Evolutionary conservation across 345 rosid genomes (phyloP).

Genomic region (Brassica carinata): DNA sequence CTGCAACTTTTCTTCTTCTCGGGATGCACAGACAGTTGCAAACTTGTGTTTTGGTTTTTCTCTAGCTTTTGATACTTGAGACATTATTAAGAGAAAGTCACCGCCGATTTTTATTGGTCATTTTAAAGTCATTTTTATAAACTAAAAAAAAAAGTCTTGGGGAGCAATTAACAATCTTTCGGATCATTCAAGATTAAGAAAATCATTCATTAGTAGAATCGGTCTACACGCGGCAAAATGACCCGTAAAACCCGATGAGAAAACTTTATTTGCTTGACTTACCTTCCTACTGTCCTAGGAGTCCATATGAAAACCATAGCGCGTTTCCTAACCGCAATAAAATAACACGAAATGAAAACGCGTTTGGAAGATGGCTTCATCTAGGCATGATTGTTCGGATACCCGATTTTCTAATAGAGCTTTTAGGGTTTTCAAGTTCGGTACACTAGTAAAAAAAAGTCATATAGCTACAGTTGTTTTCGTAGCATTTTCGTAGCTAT

Average conservation of each 20-base stretch:
- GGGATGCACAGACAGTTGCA: constrained; percentile 15
- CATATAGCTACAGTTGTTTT: too few species aligned
- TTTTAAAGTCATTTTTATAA: neutral
- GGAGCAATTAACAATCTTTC: neutral
- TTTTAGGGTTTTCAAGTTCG: neutral
- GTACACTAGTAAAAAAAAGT: too few species aligned
- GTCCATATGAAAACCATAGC: neutral
- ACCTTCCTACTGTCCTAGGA: neutral
- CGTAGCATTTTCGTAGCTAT: too few species aligned
- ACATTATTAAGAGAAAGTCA: constrained; percentile 25
- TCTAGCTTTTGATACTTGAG: neutral
- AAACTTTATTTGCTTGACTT: constrained; percentile 11
- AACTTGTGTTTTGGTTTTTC: constrained; percentile 36
- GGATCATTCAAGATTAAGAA: neutral
- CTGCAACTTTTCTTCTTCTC: constrained; percentile 30
- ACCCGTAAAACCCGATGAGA: neutral
- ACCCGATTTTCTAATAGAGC: neutral
- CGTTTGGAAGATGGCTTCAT: constrained; percentile 6
- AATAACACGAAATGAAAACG: neutral
- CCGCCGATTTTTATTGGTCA: neutral
- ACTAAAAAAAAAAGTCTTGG: neutral
- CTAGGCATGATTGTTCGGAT: neutral
- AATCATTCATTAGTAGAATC: neutral
- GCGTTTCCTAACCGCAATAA: constrained; percentile 16
- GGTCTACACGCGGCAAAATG: neutral